Evolutionary conservation across 2,329 filamentous ascomycete species (phyloP).

Genomic region (Diaporthe eres): DNA sequence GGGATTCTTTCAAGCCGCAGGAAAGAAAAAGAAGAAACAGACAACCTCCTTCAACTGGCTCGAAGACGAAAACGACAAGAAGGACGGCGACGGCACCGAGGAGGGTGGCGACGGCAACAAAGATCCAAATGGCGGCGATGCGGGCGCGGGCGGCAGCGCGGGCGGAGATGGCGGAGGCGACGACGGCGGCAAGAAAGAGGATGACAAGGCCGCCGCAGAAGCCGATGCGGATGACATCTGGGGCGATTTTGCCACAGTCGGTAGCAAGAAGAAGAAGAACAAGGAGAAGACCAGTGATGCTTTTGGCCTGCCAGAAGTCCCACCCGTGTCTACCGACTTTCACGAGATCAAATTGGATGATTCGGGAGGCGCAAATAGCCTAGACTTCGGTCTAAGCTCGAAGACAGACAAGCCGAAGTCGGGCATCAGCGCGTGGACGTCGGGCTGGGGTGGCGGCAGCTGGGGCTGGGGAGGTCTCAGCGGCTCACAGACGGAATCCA

Average conservation of each 20-base stretch:
- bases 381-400: constrained; percentile 67
- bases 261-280: constrained; percentile 70
- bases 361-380: constrained; percentile 51
- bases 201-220: constrained; percentile 51
- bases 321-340: constrained; percentile 60
- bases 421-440: constrained; percentile 71
- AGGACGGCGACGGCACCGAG: constrained; percentile 54
- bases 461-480: constrained; percentile 53
- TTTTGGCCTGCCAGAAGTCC: constrained; percentile 45
- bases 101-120: constrained; percentile 53
- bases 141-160: constrained; percentile 47
- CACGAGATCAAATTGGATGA: constrained; percentile 79
- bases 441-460: constrained; percentile 69
- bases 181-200: constrained; percentile 49
- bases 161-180: constrained; percentile 57
- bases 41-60: constrained; percentile 57
- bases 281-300: constrained; percentile 54
- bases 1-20: constrained; percentile 67
- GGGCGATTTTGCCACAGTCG: constrained; percentile 60
- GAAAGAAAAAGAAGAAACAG: constrained; percentile 71
- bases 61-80: constrained; percentile 62
- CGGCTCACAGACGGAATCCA: constrained; percentile 41
- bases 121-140: constrained; percentile 52
- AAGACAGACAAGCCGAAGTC: constrained; percentile 38
- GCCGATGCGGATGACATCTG: constrained; percentile 63